phyloP scores from a whole-genome alignment of 805 yeast species.

The Metschnikowia vanudenii region DNA sequence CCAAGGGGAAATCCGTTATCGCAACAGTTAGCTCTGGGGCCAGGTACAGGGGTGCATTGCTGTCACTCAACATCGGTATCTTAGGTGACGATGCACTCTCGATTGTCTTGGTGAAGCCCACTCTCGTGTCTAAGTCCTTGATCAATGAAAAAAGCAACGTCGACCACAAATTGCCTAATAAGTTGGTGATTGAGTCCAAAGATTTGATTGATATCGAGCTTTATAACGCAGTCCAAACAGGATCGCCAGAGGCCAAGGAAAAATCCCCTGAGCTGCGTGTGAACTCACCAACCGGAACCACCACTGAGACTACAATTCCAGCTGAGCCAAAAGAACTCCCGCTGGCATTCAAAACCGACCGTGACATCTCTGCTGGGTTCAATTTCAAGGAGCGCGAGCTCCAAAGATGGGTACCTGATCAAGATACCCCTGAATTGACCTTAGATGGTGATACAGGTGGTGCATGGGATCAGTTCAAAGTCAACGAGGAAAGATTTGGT shows the following conservation, averaged over 20 bases:
- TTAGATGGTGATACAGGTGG: conserved; percentile 32
- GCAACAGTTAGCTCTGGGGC: conserved; percentile 65
- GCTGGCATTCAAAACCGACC: conserved; percentile 69
- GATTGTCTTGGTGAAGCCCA: conserved; percentile 54
- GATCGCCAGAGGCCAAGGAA: conserved; percentile 5
- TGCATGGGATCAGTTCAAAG: conserved; percentile 92
- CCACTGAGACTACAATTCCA: conserved; percentile 10
- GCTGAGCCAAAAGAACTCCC: not conserved
- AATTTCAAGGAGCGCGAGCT: conserved; percentile 65
- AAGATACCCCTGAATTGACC: conserved; percentile 26
- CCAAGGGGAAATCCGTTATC: conserved; percentile 50
- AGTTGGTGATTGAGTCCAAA: conserved; percentile 45
- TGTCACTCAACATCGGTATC: conserved; percentile 42
- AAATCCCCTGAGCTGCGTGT: conserved; percentile 9
- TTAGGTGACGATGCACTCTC: conserved; percentile 46
- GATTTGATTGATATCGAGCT: conserved; percentile 54
- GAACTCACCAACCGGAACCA: conserved; percentile 5
- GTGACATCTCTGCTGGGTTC: conserved; percentile 64
- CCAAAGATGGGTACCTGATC: conserved; percentile 83
- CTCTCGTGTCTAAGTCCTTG: conserved; percentile 29
- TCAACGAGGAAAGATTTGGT: conserved; percentile 87
- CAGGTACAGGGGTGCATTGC: conserved; percentile 56
- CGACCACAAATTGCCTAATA: conserved; percentile 41
- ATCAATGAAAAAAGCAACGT: conserved; percentile 27
- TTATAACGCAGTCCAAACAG: conserved; percentile 34